Conservation (phyloP, 345 rosid species). For the Hibiscus syriacus region DNA sequence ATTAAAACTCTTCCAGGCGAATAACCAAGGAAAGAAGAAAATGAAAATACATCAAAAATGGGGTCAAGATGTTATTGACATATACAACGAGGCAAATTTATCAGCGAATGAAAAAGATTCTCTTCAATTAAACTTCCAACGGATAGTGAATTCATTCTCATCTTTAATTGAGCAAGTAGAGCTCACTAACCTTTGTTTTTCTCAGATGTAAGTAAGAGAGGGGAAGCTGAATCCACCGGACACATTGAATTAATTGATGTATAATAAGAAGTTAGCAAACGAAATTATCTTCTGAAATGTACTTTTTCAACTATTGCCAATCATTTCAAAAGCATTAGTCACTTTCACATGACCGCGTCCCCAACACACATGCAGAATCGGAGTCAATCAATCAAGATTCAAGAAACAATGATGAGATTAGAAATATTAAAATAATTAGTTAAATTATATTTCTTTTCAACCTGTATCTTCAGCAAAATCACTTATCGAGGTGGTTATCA, state of each 20-base stretch:
- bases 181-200: not conserved
- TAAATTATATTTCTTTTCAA: not conserved
- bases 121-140: too few relatives aligned
- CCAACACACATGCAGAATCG: not conserved
- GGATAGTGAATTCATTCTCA: too few relatives aligned
- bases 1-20: too few relatives aligned
- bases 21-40: too few relatives aligned
- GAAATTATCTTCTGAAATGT: conserved; percentile 32
- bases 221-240: conserved; percentile 5
- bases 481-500: not conserved
- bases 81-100: too few relatives aligned
- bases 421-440: not conserved
- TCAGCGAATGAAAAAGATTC: too few relatives aligned
- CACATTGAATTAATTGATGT: conserved; percentile 29
- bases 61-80: too few relatives aligned
- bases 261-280: conserved; percentile 34
- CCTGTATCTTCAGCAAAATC: not conserved
- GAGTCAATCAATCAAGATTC: not conserved
- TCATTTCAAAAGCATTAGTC: conserved; percentile 26
- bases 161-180: not conserved
- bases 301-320: conserved; percentile 24
- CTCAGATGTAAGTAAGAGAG: not conserved
- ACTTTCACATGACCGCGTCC: conserved; percentile 11
- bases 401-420: not conserved
- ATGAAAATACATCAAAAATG: too few relatives aligned